A percentile compares a stretch with the other conserved stretches of the same genome.
phyloP scores from a whole-genome alignment of 768 basidiomycete species.

The Botryobasidium botryosum region DNA sequence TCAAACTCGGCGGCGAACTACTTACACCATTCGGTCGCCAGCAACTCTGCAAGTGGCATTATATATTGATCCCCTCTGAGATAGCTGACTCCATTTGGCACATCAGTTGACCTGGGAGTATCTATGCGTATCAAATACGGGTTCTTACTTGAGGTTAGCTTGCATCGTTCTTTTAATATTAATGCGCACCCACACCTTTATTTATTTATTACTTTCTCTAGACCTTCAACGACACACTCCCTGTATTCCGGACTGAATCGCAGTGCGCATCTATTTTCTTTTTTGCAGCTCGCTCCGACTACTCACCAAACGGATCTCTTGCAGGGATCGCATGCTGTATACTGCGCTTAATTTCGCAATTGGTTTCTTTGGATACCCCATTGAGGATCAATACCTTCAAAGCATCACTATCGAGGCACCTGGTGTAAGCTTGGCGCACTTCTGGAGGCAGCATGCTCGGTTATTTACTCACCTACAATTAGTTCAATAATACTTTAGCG shows the following conservation, averaged over 20 bases:
- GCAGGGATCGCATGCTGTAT: slow-evolving; percentile 43
- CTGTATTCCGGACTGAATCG: slow-evolving; percentile 24
- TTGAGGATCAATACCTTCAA: slow-evolving; percentile 17
- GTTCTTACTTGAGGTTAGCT: slow-evolving; percentile 37
- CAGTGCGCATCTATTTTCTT: slow-evolving; percentile 12
- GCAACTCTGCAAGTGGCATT: slow-evolving; percentile 16
- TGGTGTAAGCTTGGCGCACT: slow-evolving; percentile 11
- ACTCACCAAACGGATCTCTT: not conserved
- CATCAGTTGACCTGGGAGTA: slow-evolving; percentile 23
- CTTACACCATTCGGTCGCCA: slow-evolving; percentile 23
- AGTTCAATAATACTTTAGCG: slow-evolving; percentile 75
- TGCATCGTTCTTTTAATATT: too few relatives aligned
- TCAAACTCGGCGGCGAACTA: slow-evolving; percentile 71
- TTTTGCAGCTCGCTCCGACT: not conserved
- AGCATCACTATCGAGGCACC: slow-evolving; percentile 23
- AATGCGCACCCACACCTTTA: not conserved
- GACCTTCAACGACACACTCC: slow-evolving; percentile 18
- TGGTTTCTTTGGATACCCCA: slow-evolving; percentile 24
- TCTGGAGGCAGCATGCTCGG: not conserved
- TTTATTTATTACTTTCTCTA: too few relatives aligned
- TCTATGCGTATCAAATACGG: slow-evolving; percentile 43
- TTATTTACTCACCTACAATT: not conserved
- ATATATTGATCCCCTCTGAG: not conserved
- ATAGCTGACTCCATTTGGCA: not conserved
- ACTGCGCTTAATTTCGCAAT: slow-evolving; percentile 26